Conservation (phyloP, 106 monocot species). For the Dioscorea zingiberensis region DNA sequence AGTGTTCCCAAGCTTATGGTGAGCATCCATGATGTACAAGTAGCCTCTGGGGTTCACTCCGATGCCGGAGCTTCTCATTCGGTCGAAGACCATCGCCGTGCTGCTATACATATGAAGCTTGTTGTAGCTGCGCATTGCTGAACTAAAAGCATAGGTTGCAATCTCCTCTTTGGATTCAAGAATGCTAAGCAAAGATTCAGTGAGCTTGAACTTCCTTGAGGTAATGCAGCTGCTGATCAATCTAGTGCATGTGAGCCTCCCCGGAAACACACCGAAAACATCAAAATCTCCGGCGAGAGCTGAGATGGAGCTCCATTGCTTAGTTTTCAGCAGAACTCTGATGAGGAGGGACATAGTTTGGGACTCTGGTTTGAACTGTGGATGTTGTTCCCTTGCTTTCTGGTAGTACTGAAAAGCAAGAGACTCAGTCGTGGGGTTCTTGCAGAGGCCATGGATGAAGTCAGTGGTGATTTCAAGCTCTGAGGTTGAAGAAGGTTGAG, state of each 20-base stretch:
- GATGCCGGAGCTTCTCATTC: slow-evolving; percentile 25
- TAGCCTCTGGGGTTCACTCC: slow-evolving; percentile 24
- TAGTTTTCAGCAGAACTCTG: slow-evolving; percentile 23
- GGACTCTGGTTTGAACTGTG: slow-evolving; percentile 27
- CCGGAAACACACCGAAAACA: slow-evolving; percentile 37
- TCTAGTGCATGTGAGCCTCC: slow-evolving; percentile 17
- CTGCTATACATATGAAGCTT: slow-evolving; percentile 87
- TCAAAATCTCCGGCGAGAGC: slow-evolving; percentile 38
- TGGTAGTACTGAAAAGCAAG: slow-evolving; percentile 47
- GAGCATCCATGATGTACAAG: slow-evolving; percentile 48
- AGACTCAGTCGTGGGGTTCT: slow-evolving; percentile 24
- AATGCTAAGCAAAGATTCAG: slow-evolving; percentile 39
- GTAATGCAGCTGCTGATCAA: slow-evolving; percentile 44
- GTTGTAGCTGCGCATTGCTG: slow-evolving; percentile 72
- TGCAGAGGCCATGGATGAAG: slow-evolving; percentile 32
- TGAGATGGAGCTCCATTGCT: slow-evolving; percentile 54
- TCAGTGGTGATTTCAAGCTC: slow-evolving; percentile 24
- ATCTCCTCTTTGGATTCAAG: slow-evolving; percentile 19
- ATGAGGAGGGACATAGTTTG: slow-evolving; percentile 25
- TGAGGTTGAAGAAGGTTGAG: slow-evolving; percentile 1
- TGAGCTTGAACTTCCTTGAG: slow-evolving; percentile 55
- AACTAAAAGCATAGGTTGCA: slow-evolving; percentile 25
- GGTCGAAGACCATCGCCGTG: slow-evolving; percentile 32
- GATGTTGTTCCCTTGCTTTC: slow-evolving; percentile 35
- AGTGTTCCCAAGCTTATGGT: slow-evolving; percentile 30